Percentiles rank a stretch among this genome's conserved stretches.
These are phyloP conservation scores for Pyrenophora seminiperda DNA, from an alignment of 2,329 filamentous ascomycete genomes.

Conservation along the genomic window DNA sequence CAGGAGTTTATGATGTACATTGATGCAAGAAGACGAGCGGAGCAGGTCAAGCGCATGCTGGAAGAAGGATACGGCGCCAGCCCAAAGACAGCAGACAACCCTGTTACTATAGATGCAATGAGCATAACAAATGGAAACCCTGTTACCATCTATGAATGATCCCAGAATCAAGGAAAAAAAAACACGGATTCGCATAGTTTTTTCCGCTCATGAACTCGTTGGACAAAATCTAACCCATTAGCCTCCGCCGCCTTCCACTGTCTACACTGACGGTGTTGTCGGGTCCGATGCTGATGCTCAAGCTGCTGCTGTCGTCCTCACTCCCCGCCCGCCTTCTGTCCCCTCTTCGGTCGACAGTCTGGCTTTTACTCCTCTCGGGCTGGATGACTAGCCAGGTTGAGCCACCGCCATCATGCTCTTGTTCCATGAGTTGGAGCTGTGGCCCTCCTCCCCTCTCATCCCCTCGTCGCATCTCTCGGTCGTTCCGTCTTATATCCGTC, in stretches of 20 bases:
- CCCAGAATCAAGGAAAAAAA: not conserved
- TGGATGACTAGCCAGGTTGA: conserved; percentile 47
- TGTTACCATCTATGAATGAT: too few species aligned
- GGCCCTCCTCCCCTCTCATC: conserved; percentile 19
- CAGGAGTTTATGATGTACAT: conserved; percentile 69
- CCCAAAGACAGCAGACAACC: conserved; percentile 40
- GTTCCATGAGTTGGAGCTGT: conserved; percentile 45
- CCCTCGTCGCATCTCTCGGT: conserved; percentile 9
- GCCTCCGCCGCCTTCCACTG: conserved; percentile 39
- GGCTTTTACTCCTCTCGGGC: conserved; percentile 44
- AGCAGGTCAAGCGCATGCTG: conserved; percentile 52
- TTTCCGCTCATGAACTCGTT: not conserved
- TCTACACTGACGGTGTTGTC: conserved; percentile 49
- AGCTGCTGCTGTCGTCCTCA: conserved; percentile 41
- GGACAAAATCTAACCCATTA: conserved; percentile 33
- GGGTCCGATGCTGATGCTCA: conserved; percentile 46
- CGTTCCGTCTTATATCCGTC: conserved; percentile 5
- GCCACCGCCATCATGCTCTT: conserved; percentile 42
- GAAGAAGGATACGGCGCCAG: conserved; percentile 37
- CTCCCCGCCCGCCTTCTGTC: conserved; percentile 27
- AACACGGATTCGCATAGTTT: not conserved
- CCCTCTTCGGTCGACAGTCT: conserved; percentile 22
- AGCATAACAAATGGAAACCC: too few species aligned
- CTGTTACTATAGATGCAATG: too few species aligned
- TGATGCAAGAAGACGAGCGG: conserved; percentile 62